Conservation (phyloP, 2,329 filamentous ascomycete genomes). For the Colletotrichum sp. region DNA sequence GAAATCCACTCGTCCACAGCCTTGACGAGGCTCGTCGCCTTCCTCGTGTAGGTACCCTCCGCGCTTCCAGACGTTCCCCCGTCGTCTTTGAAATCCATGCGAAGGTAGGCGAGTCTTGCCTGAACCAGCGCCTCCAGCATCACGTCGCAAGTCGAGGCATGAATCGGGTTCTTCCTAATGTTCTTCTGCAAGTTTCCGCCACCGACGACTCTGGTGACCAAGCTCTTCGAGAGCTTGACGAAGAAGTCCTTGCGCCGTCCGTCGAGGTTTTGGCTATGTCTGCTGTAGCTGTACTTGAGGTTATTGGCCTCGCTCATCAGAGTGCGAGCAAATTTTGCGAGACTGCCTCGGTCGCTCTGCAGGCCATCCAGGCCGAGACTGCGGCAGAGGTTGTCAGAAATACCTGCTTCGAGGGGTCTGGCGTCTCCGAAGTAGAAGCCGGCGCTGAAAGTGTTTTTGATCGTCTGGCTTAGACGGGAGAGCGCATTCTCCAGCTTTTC, state of each 20-base stretch:
- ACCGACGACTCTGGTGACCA: neutral
- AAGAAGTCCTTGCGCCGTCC: neutral
- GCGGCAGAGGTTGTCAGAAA: neutral
- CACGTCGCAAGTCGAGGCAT: neutral
- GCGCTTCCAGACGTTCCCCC: neutral
- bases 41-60: neutral
- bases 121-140: neutral
- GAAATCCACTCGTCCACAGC: neutral
- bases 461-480: accelerated
- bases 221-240: neutral
- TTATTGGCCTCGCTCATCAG: neutral
- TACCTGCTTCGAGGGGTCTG: neutral
- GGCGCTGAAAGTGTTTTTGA: neutral
- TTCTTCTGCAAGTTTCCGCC: neutral
- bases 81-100: neutral
- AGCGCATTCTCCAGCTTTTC: neutral
- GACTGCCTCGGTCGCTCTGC: accelerated
- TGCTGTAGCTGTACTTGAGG: neutral
- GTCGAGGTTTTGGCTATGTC: neutral
- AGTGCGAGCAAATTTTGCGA: neutral
- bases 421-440: neutral
- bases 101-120: neutral
- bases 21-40: neutral
- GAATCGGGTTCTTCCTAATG: neutral
- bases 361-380: neutral